Evolutionary conservation across 768 basidiomycete species (phyloP), one percentile per base, ranked within the genome.

Genomic region (Podaxis carcinomalis): DNA sequence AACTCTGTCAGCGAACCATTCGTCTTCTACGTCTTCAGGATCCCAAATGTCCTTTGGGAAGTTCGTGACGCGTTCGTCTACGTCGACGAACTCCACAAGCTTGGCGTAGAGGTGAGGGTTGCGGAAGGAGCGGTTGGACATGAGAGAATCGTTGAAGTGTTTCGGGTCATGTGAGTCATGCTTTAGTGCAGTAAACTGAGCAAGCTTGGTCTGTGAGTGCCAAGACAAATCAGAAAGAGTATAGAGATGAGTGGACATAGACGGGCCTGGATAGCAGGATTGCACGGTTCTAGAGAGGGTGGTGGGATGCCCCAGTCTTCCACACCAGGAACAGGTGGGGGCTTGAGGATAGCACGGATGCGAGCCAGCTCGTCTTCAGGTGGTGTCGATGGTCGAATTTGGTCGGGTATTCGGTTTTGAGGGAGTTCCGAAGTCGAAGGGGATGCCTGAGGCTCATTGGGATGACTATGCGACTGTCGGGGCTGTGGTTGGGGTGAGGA

Each of bases 31-130:
- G 42, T 82, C 82, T 39, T 81, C 73, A 13, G 92, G 87, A 67
- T 90, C 82, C 89, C 96, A 98, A 1, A 91, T 74, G 6, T 78
- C 76, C 16, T 62, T 76, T 59, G 91, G 88, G 68, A 95, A 95
- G 64, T 93, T 92, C 1, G 89, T 90, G n/a, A 84, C 77, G 14
- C 88, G 83, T 72, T 98, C 96, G 68, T 96, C 88, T 14, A 95
- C 89, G 56, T 90, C 89, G 14, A 97, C 87, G 70, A 95, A 97
- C 69, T 97, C 93, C 63, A 99, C 95, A 1, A 99, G 84, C 67
- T 94, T 94, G 11, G 92, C 80, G 73, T 96, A 97, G n/a, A 98
- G 83, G 68, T 97, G 93, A 0, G 96, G 96, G 68, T 99, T 99
- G 27, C 94, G 87, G 75, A 98, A 99, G 3, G 93, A 88, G 47